Evolutionary conservation across 371 early-diverging fungal species (phyloP), one percentile per base, ranked within the genome.

Genomic region (Sporodiniella umbellata): DNA sequence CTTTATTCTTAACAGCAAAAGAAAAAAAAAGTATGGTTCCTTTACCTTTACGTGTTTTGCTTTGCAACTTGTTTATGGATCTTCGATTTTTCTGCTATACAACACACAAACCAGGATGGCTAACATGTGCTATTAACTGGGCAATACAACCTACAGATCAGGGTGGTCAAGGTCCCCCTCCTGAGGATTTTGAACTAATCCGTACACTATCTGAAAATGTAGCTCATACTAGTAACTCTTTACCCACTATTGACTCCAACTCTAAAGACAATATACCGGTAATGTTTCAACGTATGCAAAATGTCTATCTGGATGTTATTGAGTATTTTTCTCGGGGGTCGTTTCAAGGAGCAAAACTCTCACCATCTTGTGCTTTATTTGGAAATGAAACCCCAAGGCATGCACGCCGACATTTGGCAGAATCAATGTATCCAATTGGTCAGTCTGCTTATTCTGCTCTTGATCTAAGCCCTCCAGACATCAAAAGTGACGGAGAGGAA

Each of bases 1-100:
- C 82, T 0, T 69, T 82, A 12, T 82, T 77, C 49, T 66, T 85
- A 24, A 48, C 72, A 6, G 75, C 83, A 4, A 85, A 85, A 58
- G 83, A 85, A 40, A 81, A 77, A 39, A 58, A 45, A 1, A 48
- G 60, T 4, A 47, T 75, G n/a, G 69, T 81, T 1, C 82, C 83
- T 0, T 46, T 82, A 18, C 83, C 85, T 3, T 47, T 83, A 17
- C 70, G 85, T 1, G 74, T 80, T 0, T 60, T 85, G 42, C 51
- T 83, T 0, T 77, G 79, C 25, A 70, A 78, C 44, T 57, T 85
- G 2, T 81, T 85, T 52, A 54, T 66, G 5, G 77, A 83, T 28
- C 77, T 78, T 30, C 68, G 85, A 3, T 80, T 82, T 52, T 78
- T 81, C 30, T 85, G 85, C 52, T 79, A 80, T 45, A 83, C 82